Conservation (phyloP, 495 filamentous ascomycete genomes). For the Aspergillus nidulans region DNA sequence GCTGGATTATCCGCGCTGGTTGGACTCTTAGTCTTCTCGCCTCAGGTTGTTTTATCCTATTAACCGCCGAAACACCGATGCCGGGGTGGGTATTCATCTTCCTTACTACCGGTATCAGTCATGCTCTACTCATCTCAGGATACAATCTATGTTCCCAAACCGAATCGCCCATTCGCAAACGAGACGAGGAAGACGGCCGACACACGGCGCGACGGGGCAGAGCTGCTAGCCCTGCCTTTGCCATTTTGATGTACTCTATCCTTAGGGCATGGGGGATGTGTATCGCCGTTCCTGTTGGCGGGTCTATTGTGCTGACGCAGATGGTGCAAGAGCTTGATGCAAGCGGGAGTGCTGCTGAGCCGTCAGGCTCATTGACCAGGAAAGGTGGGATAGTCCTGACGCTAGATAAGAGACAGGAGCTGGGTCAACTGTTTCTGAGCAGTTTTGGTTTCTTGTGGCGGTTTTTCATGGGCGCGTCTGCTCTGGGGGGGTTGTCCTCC, state of each 20-base stretch:
- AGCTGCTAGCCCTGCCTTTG: slow-evolving; percentile 12
- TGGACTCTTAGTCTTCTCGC: slow-evolving; percentile 48
- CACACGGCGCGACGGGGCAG: background rate
- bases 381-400: slow-evolving; percentile 47
- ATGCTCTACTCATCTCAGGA: slow-evolving; percentile 49
- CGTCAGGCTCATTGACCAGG: background rate
- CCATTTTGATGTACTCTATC: slow-evolving; percentile 51
- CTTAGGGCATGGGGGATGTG: slow-evolving; percentile 59
- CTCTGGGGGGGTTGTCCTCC: slow-evolving; percentile 12
- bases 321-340: slow-evolving; percentile 18
- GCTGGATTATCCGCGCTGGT: slow-evolving; percentile 52
- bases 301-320: slow-evolving; percentile 53
- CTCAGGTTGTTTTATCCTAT: slow-evolving; percentile 47
- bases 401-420: slow-evolving; percentile 18
- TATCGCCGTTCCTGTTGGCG: slow-evolving; percentile 58
- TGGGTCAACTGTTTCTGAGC: slow-evolving; percentile 4
- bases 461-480: slow-evolving; percentile 11
- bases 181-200: background rate
- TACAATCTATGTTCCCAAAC: slow-evolving; percentile 48
- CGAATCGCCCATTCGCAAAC: slow-evolving; percentile 7
- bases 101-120: slow-evolving; percentile 48
- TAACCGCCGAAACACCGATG: slow-evolving; percentile 42
- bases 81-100: slow-evolving; percentile 50
- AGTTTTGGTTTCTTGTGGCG: slow-evolving; percentile 11
- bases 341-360: background rate